Percentiles rank a stretch among this genome's conserved stretches.
These are phyloP conservation scores for Plasmodium vivax DNA, from an alignment of 169 alveolate species.

Conservation along the genomic window DNA sequence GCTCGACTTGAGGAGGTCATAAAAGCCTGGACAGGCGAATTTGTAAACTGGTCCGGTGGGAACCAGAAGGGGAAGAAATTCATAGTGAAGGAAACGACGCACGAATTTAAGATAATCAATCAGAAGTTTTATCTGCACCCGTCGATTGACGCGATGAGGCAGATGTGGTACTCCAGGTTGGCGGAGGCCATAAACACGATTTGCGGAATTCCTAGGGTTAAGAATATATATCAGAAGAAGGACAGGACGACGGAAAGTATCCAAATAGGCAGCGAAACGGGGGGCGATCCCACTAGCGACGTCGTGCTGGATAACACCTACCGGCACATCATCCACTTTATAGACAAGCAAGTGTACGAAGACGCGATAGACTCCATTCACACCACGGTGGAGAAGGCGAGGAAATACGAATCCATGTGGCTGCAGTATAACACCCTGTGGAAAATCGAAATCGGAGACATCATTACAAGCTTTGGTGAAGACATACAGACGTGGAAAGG, in stretches of 20 bases:
- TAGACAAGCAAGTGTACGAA: constrained; percentile 81
- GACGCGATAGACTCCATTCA: constrained; percentile 53
- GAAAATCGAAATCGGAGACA: constrained; percentile 93
- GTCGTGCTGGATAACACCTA: constrained; percentile 75
- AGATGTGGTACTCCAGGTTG: constrained; percentile 58
- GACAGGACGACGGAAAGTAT: constrained; percentile 74
- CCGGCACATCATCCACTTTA: constrained; percentile 75
- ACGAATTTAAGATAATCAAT: constrained; percentile 59
- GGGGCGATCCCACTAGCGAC: constrained; percentile 37
- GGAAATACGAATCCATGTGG: constrained; percentile 94
- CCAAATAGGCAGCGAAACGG: constrained; percentile 49
- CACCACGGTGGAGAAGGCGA: constrained; percentile 83
- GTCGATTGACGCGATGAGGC: constrained; percentile 70
- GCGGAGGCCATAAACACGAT: constrained; percentile 63
- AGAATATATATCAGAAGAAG: constrained; percentile 79
- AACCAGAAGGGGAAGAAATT: constrained; percentile 20
- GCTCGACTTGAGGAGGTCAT: constrained; percentile 85
- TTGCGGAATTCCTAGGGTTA: constrained; percentile 75
- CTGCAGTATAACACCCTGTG: constrained; percentile 95
- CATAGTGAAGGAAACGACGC: constrained; percentile 57
- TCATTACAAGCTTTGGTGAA: constrained; percentile 91
- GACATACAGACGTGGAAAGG: constrained; percentile 95
- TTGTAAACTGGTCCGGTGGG: constrained; percentile 78
- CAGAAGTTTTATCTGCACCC: constrained; percentile 59
- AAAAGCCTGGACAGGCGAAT: constrained; percentile 88